These are phyloP conservation scores for Mycotypha africana DNA, from an alignment of 371 early-diverging fungal genomes.

Conservation along the genomic window DNA sequence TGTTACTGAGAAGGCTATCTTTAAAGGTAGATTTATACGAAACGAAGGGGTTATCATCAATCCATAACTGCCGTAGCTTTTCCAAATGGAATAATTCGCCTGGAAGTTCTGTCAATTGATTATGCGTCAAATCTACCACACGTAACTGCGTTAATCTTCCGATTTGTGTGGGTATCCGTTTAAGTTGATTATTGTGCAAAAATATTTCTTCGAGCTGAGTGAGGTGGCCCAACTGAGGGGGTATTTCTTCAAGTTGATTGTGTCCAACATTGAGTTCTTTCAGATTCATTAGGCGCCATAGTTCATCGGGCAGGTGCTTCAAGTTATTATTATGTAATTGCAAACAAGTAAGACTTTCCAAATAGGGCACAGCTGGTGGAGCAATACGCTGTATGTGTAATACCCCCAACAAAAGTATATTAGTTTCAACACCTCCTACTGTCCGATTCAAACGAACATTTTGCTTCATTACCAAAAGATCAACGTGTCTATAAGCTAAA, in stretches of 20 bases:
- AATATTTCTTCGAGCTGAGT: slow-evolving; percentile 78
- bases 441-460: no score
- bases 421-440: no score
- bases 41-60: slow-evolving; percentile 37
- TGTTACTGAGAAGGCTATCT: no score
- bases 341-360: slow-evolving; percentile 64
- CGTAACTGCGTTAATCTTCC: slow-evolving; percentile 30
- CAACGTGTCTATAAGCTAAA: slow-evolving; percentile 20
- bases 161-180: slow-evolving; percentile 79
- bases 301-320: slow-evolving; percentile 64
- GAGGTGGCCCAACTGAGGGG: slow-evolving; percentile 85
- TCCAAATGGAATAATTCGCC: slow-evolving; percentile 24
- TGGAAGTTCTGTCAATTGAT: slow-evolving; percentile 47
- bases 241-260: slow-evolving; percentile 81
- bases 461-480: slow-evolving; percentile 18
- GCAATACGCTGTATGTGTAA: slow-evolving; percentile 28
- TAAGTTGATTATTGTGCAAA: slow-evolving; percentile 88
- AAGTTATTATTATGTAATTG: slow-evolving; percentile 89
- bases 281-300: slow-evolving; percentile 63
- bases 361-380: slow-evolving; percentile 30
- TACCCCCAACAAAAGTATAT: no score
- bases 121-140: slow-evolving; percentile 54
- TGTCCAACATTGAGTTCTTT: slow-evolving; percentile 79
- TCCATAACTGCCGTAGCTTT: slow-evolving; percentile 18
- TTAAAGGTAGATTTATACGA: slow-evolving; percentile 3